Base-by-base conservation (phyloP, 495 filamentous ascomycete species). In the Astrocystis sublimbata region DNA sequence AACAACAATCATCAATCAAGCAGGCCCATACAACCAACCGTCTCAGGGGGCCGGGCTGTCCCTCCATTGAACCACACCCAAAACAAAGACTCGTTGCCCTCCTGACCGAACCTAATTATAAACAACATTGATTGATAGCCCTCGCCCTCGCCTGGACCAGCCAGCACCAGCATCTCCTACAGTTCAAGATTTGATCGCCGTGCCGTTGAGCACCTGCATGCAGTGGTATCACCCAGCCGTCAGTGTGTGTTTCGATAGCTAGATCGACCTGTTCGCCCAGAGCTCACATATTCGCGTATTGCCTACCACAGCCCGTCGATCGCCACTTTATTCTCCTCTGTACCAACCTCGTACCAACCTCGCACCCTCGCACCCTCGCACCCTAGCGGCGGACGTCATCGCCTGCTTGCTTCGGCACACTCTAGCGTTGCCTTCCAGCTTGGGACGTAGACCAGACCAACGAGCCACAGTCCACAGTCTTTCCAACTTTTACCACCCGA, bases 381-480 rank as follows among this genome's bases (percentile, higher is more conserved):
- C 42, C 51, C 50, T 42, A 62, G 36, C 41, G 38, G 30, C 58
- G 51, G 51, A 51, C 35, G 58, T 49, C 60, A 62, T 56, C 51
- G 28, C 60, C 31, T 56, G 31, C 60, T 41, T 56, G 31, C 31
- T 41, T 28, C 60, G 21, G 50, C 33, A 30, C 60, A 24, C 50
- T 54, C 50, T 33, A 46, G 31, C 31, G 30, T 60, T 36, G 42
- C 24, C 30, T 47, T 23, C 12, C 26, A 15, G 17, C 46, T 53
- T 38, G 42, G 43, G 10, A 35, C 47, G 53, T 51, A 50, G 47
- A 41, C 35, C 49, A 61, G 19, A 35, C 38, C n/a, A n/a, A n/a
- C n/a, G n/a, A n/a, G n/a, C n/a, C n/a, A n/a, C n/a, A n/a, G n/a
- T n/a, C n/a, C 38, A n/a, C 58, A 53, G 49, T n/a, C 28, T 41